These are phyloP conservation scores for Xylariaceae sp. DNA, from an alignment of 2,329 filamentous ascomycete species.

Conservation along the genomic window DNA sequence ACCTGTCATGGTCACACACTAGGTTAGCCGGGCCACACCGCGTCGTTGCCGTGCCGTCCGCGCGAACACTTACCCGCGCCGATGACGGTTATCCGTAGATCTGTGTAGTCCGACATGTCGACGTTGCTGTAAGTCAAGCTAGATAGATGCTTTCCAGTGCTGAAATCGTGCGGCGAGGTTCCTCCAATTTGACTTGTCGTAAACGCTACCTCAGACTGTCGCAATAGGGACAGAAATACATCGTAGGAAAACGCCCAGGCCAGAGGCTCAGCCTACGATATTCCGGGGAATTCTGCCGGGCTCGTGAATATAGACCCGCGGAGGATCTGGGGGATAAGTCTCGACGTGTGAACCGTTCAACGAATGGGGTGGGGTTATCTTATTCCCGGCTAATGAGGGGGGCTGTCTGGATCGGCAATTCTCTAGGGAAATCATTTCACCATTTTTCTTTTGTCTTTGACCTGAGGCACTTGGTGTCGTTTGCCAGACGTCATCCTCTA, in stretches of 20 bases:
- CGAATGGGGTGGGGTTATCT: constrained; percentile 19
- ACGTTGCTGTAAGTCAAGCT: constrained; percentile 1
- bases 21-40: constrained; percentile 5
- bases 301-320: constrained; percentile 20
- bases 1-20: constrained; percentile 51
- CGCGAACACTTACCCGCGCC: constrained; percentile 47
- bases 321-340: constrained; percentile 11
- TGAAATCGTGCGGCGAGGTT: constrained; percentile 1
- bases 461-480: background rate
- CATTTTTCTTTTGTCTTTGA: constrained; percentile 4
- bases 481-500: background rate
- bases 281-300: constrained; percentile 21
- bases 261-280: background rate
- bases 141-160: constrained; percentile 1
- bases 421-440: constrained; percentile 32
- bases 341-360: constrained; percentile 11
- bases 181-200: constrained; percentile 1
- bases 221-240: constrained; percentile 2
- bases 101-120: constrained; percentile 38
- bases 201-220: constrained; percentile 6
- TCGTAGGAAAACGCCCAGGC: constrained; percentile 4
- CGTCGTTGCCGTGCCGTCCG: background rate
- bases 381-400: constrained; percentile 36
- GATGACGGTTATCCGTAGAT: constrained; percentile 48
- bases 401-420: constrained; percentile 28